A percentile compares a stretch with the other conserved stretches of the same genome.
phyloP scores from a whole-genome alignment of 140 eudicot species.

The Erigeron philadelphicus region DNA sequence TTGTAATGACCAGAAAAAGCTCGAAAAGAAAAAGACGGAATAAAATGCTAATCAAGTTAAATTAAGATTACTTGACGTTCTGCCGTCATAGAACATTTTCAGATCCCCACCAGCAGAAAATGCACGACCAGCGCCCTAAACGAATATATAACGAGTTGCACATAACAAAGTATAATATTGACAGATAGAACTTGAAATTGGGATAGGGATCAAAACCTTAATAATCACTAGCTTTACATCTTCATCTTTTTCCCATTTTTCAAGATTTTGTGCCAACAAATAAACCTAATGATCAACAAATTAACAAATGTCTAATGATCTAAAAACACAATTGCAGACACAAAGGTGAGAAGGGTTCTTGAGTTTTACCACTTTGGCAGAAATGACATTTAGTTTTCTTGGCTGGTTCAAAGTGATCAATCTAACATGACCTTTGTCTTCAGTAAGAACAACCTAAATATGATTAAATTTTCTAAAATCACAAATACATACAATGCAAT shows the following conservation, averaged over 20 bases:
- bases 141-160: constrained; percentile 1
- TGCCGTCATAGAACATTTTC: constrained; percentile 80
- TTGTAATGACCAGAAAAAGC: neutral
- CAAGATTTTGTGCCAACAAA: constrained; percentile 62
- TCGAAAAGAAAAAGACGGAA: neutral
- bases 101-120: constrained; percentile 97
- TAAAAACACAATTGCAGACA: neutral
- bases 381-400: constrained; percentile 73
- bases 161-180: neutral
- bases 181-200: neutral
- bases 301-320: neutral
- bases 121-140: constrained; percentile 94
- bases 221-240: constrained; percentile 65
- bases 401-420: constrained; percentile 86
- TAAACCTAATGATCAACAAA: constrained; percentile 47
- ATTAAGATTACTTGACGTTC: constrained; percentile 39
- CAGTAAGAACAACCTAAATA: constrained; percentile 66
- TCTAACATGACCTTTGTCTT: constrained; percentile 62
- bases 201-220: constrained; percentile 40
- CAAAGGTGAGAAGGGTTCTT: neutral
- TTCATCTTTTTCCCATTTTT: constrained; percentile 82
- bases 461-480: neutral
- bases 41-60: neutral
- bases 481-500: constrained; percentile 3
- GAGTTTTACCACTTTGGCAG: constrained; percentile 53